A percentile compares a stretch with the other conserved stretches of the same genome.
phyloP scores from a whole-genome alignment of 129 eudicot genomes.

The Helianthus tuberosus region DNA sequence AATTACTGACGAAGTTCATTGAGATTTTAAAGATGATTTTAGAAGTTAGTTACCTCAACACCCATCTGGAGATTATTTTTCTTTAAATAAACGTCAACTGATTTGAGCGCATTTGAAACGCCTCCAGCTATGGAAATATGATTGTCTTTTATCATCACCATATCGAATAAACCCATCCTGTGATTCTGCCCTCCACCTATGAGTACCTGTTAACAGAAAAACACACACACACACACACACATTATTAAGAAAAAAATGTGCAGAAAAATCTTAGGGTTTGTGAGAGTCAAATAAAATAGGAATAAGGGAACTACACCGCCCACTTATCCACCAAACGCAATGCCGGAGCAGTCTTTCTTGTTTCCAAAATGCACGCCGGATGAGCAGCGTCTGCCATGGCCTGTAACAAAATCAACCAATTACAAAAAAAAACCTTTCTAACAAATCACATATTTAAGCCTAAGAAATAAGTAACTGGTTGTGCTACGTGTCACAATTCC shows the following conservation, averaged over 20 bases:
- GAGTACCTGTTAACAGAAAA: slow-evolving; percentile 55
- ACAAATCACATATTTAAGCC: background rate
- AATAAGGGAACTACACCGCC: slow-evolving; percentile 82
- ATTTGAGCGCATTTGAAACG: slow-evolving; percentile 74
- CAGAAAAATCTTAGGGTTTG: background rate
- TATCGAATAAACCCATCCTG: slow-evolving; percentile 95
- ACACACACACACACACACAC: background rate
- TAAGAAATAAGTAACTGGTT: too few species aligned
- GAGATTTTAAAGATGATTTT: slow-evolving; percentile 4
- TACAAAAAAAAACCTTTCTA: background rate
- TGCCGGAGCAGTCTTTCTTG: slow-evolving; percentile 97
- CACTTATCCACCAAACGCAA: slow-evolving; percentile 99
- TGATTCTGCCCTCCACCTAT: slow-evolving; percentile 96
- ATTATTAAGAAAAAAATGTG: background rate
- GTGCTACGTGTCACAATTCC: too few species aligned
- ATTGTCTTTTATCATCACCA: slow-evolving; percentile 98
- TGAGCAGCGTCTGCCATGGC: slow-evolving; percentile 96
- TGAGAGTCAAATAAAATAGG: slow-evolving; percentile 10
- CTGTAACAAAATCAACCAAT: slow-evolving; percentile 38
- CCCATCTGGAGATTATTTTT: slow-evolving; percentile 84
- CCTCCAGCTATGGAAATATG: slow-evolving; percentile 93
- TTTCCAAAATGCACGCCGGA: slow-evolving; percentile 89
- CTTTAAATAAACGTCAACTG: slow-evolving; percentile 74
- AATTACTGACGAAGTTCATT: background rate
- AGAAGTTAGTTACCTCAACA: slow-evolving; percentile 64